A percentile compares a stretch with the other conserved stretches of the same genome.
phyloP scores from a whole-genome alignment of 2,329 filamentous ascomycete species.

The Xylariaceae sp. region DNA sequence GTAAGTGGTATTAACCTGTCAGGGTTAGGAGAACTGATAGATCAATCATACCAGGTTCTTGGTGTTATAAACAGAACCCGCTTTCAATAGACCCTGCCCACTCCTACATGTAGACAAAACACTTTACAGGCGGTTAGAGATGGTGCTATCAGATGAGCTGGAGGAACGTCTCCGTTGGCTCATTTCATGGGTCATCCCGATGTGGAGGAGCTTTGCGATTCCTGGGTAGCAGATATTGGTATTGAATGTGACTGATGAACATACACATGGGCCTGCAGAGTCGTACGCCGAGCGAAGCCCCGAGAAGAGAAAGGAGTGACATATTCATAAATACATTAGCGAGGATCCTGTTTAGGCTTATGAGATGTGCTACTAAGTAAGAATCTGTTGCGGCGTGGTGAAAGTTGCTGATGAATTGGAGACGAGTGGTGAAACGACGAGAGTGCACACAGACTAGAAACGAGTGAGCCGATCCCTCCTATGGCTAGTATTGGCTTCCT shows the following conservation, averaged over 20 bases:
- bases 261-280: no score
- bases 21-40: slow-evolving; percentile 21
- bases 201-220: background rate
- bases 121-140: background rate
- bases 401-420: background rate
- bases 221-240: background rate
- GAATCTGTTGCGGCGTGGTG: background rate
- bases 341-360: slow-evolving; percentile 4
- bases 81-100: no score
- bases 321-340: background rate
- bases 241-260: slow-evolving; percentile 6
- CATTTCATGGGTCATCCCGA: background rate
- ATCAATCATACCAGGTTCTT: slow-evolving; percentile 9
- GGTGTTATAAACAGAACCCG: background rate
- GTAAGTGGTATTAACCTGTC: slow-evolving; percentile 10
- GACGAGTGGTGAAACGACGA: background rate
- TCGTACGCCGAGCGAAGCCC: slow-evolving; percentile 5
- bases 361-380: background rate
- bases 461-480: background rate
- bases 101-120: no score
- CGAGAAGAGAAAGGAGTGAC: slow-evolving; percentile 1
- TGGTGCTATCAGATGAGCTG: slow-evolving; percentile 2
- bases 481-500: slow-evolving; percentile 9
- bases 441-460: background rate
- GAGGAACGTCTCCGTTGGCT: slow-evolving; percentile 11